These are phyloP conservation scores for Bryopsis sp. DNA, from an alignment of 139 green algal genomes.

Conservation along the genomic window DNA sequence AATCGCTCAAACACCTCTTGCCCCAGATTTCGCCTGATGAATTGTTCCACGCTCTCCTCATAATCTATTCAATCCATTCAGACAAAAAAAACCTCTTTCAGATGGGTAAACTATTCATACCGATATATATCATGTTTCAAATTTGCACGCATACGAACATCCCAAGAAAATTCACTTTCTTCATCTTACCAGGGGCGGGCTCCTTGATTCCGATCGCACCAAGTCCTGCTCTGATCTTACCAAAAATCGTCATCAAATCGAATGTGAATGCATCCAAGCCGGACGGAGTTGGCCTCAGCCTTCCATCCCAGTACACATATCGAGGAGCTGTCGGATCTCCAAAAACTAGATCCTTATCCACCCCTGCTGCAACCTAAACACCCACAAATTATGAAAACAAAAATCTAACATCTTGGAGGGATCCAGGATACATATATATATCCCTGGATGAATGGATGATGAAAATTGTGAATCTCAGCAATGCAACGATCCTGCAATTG, in stretches of 20 bases:
- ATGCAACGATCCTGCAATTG: background rate
- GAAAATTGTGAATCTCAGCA: background rate
- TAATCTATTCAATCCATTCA: background rate
- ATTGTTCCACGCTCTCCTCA: conserved; percentile 96
- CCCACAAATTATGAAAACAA: background rate
- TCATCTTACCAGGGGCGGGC: conserved; percentile 43
- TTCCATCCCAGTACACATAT: conserved; percentile 92
- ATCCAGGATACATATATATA: too few species aligned
- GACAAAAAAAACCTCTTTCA: background rate
- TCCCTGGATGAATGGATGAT: too few species aligned
- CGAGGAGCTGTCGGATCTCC: conserved; percentile 85
- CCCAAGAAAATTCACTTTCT: too few species aligned
- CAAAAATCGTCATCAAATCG: conserved; percentile 77
- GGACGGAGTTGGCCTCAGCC: conserved; percentile 76
- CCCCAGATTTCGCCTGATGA: conserved; percentile 91
- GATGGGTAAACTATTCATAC: too few species aligned
- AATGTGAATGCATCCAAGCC: conserved; percentile 81
- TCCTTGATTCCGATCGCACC: conserved; percentile 76
- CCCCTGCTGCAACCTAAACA: conserved; percentile 70
- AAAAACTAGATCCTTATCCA: conserved; percentile 78
- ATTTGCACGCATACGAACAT: background rate
- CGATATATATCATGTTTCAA: too few species aligned
- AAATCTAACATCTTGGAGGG: conserved; percentile 6
- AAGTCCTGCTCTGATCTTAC: conserved; percentile 94
- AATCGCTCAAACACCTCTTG: conserved; percentile 91